Evolutionary conservation across 805 yeast genomes (phyloP), one percentile per base, ranked within the genome.

Genomic region (Lachancea thermotolerans): DNA sequence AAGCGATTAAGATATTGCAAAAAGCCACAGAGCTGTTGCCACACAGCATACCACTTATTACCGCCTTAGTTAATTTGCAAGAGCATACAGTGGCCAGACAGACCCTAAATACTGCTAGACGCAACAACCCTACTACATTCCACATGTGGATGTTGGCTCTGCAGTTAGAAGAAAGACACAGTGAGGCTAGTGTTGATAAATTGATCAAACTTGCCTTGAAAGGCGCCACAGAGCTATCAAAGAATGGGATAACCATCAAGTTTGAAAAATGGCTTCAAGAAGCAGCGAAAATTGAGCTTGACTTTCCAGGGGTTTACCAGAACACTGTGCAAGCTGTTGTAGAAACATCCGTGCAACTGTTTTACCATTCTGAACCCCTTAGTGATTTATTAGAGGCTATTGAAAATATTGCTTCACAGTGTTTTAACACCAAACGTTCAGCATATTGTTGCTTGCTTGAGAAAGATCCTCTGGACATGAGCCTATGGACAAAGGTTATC

Each of bases 11-110:
- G 49, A 71, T 89, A 46, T 62, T 87, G 2, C 49, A 58, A 1
- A 82, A 82, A 44, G 91, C 96, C 0, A 71, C 82, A 0, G 85
- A 82, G 49, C 60, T 87, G 18, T 72, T 86, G 16, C 89, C 96
- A 0, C 46, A 63, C 1, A 75, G 83, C 31, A 73, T 83, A 55
- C 75, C 73, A 1, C 67, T 90, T 37, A 85, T 95, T 95, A 58
- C 77, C 9, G 69, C 73, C 2, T 62, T 82, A 33, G 72, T 83
- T 6, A 67, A 71, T 17, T 46, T 78, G 10, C 67, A 65, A 44
- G 57, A 60, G 2, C 67, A 70, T 46, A 55, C 62, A 5, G 77
- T 74, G 9, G 82, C 90, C 0, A 77, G 76, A 50, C 57, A 64
- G 15, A 67, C 78, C 0, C 64, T 89, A 29, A 79, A 79, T 51